phyloP scores from a whole-genome alignment of 2,329 filamentous ascomycete genomes.

The Apiospora sp. region DNA sequence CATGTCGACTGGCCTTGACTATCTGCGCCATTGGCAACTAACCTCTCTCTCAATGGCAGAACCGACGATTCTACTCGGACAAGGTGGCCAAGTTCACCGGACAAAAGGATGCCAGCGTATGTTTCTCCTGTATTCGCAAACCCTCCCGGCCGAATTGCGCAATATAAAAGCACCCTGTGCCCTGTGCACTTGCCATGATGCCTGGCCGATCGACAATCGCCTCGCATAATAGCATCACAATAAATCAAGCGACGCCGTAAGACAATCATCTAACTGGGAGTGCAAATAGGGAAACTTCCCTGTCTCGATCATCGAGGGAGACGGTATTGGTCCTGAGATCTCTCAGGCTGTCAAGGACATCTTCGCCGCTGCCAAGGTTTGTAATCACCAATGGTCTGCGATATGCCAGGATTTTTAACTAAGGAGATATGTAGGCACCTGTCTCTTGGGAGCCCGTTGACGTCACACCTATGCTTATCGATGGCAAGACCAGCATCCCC shows the following conservation, averaged over 20 bases:
- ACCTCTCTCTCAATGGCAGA: conserved; percentile 45
- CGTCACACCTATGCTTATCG: conserved; percentile 90
- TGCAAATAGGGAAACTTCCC: conserved; percentile 83
- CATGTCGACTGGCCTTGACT: conserved; percentile 28
- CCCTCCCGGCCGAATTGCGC: conserved; percentile 27
- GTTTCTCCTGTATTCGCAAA: conserved; percentile 45
- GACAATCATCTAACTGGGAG: background rate
- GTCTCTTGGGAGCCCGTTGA: conserved; percentile 98
- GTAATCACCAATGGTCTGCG: conserved; percentile 38
- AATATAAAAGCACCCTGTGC: conserved; percentile 52
- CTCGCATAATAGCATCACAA: conserved; percentile 13
- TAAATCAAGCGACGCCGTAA: background rate
- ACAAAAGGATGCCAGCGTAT: conserved; percentile 85
- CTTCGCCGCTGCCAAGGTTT: conserved; percentile 91
- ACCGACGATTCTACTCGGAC: conserved; percentile 68
- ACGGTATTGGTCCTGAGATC: conserved; percentile 98
- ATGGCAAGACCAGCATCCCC: conserved; percentile 95
- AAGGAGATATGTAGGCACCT: conserved; percentile 68
- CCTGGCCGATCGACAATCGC: conserved; percentile 35
- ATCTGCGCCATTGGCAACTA: conserved; percentile 34
- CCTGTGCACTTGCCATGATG: background rate
- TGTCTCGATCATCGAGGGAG: conserved; percentile 97
- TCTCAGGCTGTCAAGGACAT: conserved; percentile 98
- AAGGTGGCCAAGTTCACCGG: conserved; percentile 92
- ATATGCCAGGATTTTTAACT: background rate